These are phyloP conservation scores for Termitomyces sp. DNA, from an alignment of 768 basidiomycete species.

Conservation along the genomic window DNA sequence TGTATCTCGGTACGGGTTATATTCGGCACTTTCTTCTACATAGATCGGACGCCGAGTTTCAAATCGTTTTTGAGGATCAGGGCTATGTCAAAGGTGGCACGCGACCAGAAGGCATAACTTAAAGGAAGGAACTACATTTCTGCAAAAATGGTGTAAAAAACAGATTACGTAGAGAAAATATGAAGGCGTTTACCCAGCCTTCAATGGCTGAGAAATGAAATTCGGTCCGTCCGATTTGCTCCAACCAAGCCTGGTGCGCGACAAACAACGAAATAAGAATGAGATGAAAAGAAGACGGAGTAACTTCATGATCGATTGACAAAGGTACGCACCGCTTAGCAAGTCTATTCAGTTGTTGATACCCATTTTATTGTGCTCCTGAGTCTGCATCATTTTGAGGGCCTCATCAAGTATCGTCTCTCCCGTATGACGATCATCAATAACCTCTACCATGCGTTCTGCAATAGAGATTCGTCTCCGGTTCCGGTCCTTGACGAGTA, in stretches of 20 bases:
- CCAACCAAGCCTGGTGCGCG: background rate
- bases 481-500: constrained; percentile 78
- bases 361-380: constrained; percentile 67
- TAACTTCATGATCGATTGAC: background rate
- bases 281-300: background rate
- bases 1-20: background rate
- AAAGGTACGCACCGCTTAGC: constrained; percentile 60
- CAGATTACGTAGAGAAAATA: background rate
- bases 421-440: constrained; percentile 89
- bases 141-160: background rate
- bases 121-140: background rate
- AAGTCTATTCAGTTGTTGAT: constrained; percentile 95
- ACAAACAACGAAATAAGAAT: background rate
- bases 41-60: background rate
- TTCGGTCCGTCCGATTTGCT: background rate
- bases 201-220: background rate
- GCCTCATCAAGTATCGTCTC: constrained; percentile 97
- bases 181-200: background rate
- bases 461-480: constrained; percentile 67
- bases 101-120: background rate
- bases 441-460: constrained; percentile 85
- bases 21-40: background rate
- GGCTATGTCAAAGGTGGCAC: background rate
- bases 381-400: constrained; percentile 89
- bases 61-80: background rate